These are phyloP conservation scores for Linaria vulgaris DNA, from an alignment of 257 asterid genomes.

Conservation along the genomic window DNA sequence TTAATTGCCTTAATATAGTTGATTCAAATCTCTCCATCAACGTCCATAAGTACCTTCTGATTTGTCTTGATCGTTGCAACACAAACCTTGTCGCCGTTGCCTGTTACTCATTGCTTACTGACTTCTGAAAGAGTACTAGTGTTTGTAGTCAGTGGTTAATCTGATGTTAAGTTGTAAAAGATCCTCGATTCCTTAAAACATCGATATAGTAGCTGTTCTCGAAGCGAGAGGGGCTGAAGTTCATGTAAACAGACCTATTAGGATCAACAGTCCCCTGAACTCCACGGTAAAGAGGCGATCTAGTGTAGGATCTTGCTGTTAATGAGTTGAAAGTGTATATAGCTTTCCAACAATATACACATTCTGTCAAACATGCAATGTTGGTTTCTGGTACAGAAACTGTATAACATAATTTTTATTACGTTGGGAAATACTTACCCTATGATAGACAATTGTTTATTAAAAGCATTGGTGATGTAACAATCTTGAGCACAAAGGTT, in stretches of 20 bases:
- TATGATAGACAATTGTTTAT: too few species aligned
- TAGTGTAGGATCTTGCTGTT: constrained; percentile 29
- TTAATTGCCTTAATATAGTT: constrained; percentile 13
- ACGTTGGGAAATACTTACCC: too few species aligned
- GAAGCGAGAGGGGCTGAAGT: constrained; percentile 26
- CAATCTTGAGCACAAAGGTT: too few species aligned
- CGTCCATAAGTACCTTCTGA: constrained; percentile 26
- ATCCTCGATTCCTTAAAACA: constrained; percentile 33
- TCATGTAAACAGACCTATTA: constrained; percentile 24
- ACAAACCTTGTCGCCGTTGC: constrained; percentile 37
- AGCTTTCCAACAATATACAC: too few species aligned
- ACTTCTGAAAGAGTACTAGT: constrained; percentile 34
- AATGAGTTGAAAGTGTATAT: constrained; percentile 26
- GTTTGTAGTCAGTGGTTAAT: constrained; percentile 38
- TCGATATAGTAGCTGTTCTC: constrained; percentile 34
- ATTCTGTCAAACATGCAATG: too few species aligned
- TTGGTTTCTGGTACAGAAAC: too few species aligned
- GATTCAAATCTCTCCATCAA: constrained; percentile 15
- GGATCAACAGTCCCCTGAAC: constrained; percentile 23
- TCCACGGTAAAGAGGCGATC: constrained; percentile 15
- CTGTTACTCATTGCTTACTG: constrained; percentile 28
- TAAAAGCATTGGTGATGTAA: too few species aligned
- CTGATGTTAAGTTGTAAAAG: constrained; percentile 48
- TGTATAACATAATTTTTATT: too few species aligned
- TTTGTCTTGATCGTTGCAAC: constrained; percentile 51